phyloP scores from a whole-genome alignment of 2,329 filamentous ascomycete genomes.

The Trichoderma sp. region DNA sequence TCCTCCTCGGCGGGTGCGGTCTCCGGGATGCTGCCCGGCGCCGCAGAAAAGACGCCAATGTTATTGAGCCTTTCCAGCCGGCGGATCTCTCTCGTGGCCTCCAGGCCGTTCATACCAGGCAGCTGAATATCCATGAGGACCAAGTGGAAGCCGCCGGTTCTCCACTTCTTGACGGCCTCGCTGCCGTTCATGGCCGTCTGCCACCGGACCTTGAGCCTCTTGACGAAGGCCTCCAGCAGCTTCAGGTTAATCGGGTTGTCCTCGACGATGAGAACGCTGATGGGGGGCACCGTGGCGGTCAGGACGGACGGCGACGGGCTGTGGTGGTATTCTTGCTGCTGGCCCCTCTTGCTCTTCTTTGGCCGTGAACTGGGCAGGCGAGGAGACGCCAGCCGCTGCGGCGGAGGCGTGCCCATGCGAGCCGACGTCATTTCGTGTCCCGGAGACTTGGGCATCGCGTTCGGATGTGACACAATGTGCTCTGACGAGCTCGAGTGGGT shows the following conservation, averaged over 20 bases:
- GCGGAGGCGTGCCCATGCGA: conserved; percentile 57
- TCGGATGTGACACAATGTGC: conserved; percentile 56
- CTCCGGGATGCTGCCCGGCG: conserved; percentile 57
- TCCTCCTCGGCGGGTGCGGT: conserved; percentile 48
- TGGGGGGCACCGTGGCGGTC: conserved; percentile 82
- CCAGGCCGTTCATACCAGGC: conserved; percentile 92
- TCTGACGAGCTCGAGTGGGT: conserved; percentile 63
- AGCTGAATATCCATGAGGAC: conserved; percentile 99
- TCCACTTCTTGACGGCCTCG: conserved; percentile 93
- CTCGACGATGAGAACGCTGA: conserved; percentile 96
- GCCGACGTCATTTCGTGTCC: conserved; percentile 49
- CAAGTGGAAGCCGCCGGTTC: conserved; percentile 86
- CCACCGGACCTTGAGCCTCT: conserved; percentile 92
- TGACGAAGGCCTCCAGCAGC: conserved; percentile 92
- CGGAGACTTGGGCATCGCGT: conserved; percentile 55
- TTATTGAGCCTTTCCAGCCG: conserved; percentile 86
- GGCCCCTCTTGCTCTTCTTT: conserved; percentile 59
- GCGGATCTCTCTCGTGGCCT: conserved; percentile 93
- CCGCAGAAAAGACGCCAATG: conserved; percentile 82
- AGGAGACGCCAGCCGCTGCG: conserved; percentile 53
- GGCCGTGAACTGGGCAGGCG: conserved; percentile 48
- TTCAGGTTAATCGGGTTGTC: conserved; percentile 98
- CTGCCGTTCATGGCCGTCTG: conserved; percentile 95
- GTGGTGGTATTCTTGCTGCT: conserved; percentile 41
- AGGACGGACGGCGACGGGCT: conserved; percentile 65